phyloP scores from a whole-genome alignment of 2,329 filamentous ascomycete species.

The Furcasterigmium sp. region DNA sequence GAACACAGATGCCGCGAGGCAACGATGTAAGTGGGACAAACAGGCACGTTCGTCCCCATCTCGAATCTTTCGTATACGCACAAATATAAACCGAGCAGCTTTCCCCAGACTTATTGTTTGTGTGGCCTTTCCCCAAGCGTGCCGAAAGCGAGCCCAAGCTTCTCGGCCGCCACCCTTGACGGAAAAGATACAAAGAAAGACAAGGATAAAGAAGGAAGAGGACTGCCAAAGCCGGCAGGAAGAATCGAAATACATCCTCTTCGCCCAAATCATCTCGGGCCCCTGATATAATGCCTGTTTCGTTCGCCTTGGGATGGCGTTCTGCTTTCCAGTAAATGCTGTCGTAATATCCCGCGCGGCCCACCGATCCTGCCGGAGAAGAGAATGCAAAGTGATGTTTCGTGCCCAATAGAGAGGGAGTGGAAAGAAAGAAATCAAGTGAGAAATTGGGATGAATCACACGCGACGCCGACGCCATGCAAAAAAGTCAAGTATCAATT shows the following conservation, averaged over 20 bases:
- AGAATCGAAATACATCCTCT: too few species aligned
- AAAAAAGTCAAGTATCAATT: constrained; percentile 16
- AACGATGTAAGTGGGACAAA: constrained; percentile 14
- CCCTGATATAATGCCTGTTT: neutral
- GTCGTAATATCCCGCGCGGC: constrained; percentile 4
- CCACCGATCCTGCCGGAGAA: constrained; percentile 1
- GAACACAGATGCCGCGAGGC: constrained; percentile 27
- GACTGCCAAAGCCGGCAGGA: too few species aligned
- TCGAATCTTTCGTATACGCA: too few species aligned
- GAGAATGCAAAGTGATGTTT: constrained; percentile 10
- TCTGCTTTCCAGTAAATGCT: constrained; percentile 1
- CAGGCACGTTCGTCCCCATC: constrained; percentile 10
- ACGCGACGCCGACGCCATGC: constrained; percentile 30
- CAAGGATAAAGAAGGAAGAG: too few species aligned
- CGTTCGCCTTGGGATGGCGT: neutral
- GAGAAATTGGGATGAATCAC: constrained; percentile 25
- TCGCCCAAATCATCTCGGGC: too few species aligned
- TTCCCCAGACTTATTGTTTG: too few species aligned
- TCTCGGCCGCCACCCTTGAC: too few species aligned
- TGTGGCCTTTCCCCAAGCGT: too few species aligned
- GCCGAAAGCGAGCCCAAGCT: too few species aligned
- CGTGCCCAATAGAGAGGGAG: neutral
- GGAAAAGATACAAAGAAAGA: too few species aligned
- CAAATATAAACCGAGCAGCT: too few species aligned
- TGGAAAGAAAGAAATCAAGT: constrained; percentile 10